Evolutionary conservation across 306 rosid species (phyloP).

Genomic region (Sphenostylis stenocarpa): DNA sequence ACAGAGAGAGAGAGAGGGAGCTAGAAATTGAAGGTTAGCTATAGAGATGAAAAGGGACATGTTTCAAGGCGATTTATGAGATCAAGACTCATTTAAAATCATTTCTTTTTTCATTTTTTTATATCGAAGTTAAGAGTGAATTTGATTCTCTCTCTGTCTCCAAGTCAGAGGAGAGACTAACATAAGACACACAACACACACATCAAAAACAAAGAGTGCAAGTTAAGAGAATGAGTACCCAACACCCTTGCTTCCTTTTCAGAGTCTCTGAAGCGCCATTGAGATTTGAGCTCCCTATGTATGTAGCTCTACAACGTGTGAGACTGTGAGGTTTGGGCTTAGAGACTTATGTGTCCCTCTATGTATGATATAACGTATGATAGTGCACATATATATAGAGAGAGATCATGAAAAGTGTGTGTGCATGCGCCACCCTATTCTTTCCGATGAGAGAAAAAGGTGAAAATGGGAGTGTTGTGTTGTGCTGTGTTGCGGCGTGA

Average conservation of each 20-base stretch:
- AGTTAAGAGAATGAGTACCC: conserved; percentile 15
- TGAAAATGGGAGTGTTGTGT: conserved; percentile 37
- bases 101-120: neutral
- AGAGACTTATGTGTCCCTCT: conserved; percentile 27
- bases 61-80: conserved; percentile 46
- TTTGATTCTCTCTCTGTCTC: conserved; percentile 6
- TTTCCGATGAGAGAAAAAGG: conserved; percentile 25
- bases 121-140: conserved; percentile 19
- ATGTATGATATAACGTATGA: conserved; percentile 13
- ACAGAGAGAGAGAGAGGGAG: conserved; percentile 3
- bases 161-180: conserved; percentile 20
- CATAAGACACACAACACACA: neutral
- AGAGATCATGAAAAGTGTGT: neutral
- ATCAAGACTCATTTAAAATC: conserved; percentile 42
- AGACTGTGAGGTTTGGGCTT: conserved; percentile 18
- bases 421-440: conserved; percentile 41
- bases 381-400: neutral
- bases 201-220: conserved; percentile 29
- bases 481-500: conserved; percentile 43
- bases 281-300: conserved; percentile 51
- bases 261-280: conserved; percentile 36
- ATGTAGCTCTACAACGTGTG: conserved; percentile 12
- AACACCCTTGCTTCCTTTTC: conserved; percentile 23
- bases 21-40: conserved; percentile 34
- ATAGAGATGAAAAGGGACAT: conserved; percentile 17